Conservation (phyloP, 805 yeast species). For the Candida ovalis region DNA sequence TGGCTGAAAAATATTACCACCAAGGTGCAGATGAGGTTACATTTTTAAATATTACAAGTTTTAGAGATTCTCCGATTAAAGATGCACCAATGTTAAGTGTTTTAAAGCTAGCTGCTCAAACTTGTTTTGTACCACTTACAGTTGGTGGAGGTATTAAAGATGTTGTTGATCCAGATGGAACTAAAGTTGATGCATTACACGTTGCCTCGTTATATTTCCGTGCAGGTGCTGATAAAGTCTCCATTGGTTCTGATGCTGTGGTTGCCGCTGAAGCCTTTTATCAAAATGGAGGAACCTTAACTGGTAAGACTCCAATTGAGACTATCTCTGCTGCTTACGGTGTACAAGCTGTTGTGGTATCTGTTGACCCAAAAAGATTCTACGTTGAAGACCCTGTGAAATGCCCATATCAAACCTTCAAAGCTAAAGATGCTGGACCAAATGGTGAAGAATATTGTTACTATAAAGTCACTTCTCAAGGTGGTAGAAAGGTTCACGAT, state of each 20-base stretch:
- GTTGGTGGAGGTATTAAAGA: conserved; percentile 98
- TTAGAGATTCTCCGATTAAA: conserved; percentile 85
- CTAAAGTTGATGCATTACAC: conserved; percentile 73
- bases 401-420: conserved; percentile 59
- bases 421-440: conserved; percentile 72
- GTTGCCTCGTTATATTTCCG: conserved; percentile 90
- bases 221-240: conserved; percentile 97
- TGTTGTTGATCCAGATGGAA: conserved; percentile 80
- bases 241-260: conserved; percentile 98
- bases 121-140: conserved; percentile 93
- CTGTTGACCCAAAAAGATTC: conserved; percentile 94
- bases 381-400: conserved; percentile 63
- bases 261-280: conserved; percentile 81
- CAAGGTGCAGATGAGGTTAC: conserved; percentile 99
- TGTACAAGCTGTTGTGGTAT: conserved; percentile 94
- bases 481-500: conserved; percentile 87
- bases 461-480: conserved; percentile 94
- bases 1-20: conserved; percentile 83
- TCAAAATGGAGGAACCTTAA: conserved; percentile 49
- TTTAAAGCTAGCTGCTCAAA: conserved; percentile 73
- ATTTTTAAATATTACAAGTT: conserved; percentile 90
- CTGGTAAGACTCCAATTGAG: conserved; percentile 87
- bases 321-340: conserved; percentile 91
- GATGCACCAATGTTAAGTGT: conserved; percentile 97
- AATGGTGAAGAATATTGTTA: conserved; percentile 85